Evolutionary conservation across 192 early-diverging fungal species (phyloP), one percentile per base, ranked within the genome.

Genomic region (Entomortierella chlamydospora): DNA sequence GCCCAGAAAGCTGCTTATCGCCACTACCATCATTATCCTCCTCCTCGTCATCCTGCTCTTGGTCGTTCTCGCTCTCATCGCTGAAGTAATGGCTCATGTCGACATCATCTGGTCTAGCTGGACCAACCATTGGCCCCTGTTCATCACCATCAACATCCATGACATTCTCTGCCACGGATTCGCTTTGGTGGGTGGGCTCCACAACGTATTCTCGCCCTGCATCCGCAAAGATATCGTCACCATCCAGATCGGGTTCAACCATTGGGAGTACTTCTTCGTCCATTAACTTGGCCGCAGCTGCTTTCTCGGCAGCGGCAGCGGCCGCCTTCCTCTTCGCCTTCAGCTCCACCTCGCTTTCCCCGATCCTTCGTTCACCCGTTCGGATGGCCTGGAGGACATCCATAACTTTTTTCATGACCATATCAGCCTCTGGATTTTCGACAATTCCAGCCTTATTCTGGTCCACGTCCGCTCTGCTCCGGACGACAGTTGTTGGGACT

Each of bases 141-240:
- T 62, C 70, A 57, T 64, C 61, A 10, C 57, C 52, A 31, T 83
- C 71, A 17, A 83, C 61, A n/a, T 74, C 71, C 52, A 81, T 84
- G 0, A 59, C 45, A 28, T 25, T 20, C 22, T 68, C 81, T 12
- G 30, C 12, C 30, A 11, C 51, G 12, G 34, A 8, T 15, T 76
- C 34, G n/a, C 72, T 53, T 3, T 43, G 15, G 4, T 58, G 12
- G 4, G 31, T 31, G 25, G 82, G 86, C n/a, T 91, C 86, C 1
- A 95, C 73, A 17, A 78, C 65, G 66, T 97, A 97, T 45, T 95
- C 92, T 5, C 88, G 69, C 1, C 95, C 96, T 8, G 83, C 95
- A 60, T 94, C 95, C 9, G 88, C 93, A 89, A 97, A 97, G 29
- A 97, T 97, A 81, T 95, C 91, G 41, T 88, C 87, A 18, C 82